A percentile compares a stretch with the other conserved stretches of the same genome.
phyloP scores from a whole-genome alignment of 1,284 basidiomycete species.

The Cystobasidiaceae sp. region DNA sequence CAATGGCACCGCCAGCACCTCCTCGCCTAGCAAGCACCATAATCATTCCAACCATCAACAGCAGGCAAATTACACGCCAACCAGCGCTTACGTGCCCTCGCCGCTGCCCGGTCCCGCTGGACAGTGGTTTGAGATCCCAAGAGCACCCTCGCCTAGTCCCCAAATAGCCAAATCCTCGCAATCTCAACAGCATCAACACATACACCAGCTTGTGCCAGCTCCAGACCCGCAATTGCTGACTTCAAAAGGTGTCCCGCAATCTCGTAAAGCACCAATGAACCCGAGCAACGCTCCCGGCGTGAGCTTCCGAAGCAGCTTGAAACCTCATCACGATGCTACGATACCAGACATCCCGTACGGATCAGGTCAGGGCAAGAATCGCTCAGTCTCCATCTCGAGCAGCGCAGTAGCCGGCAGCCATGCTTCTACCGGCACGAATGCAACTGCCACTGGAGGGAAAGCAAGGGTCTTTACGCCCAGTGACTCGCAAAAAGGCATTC shows the following conservation, averaged over 20 bases:
- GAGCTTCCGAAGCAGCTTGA: slow-evolving; percentile 23
- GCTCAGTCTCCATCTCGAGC: slow-evolving; percentile 14
- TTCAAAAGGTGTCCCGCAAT: slow-evolving; percentile 16
- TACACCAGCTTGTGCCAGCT: not conserved
- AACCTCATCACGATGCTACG: slow-evolving; percentile 1
- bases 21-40: not conserved
- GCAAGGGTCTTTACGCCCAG: slow-evolving; percentile 26
- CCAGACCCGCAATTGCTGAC: not conserved
- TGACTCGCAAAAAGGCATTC: slow-evolving; percentile 25
- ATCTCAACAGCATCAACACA: not conserved
- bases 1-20: not conserved
- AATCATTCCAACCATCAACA: not conserved
- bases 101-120: slow-evolving; percentile 12
- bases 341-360: slow-evolving; percentile 30
- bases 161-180: not conserved
- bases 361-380: slow-evolving; percentile 8
- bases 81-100: slow-evolving; percentile 2
- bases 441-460: not conserved
- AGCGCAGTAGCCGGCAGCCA: not conserved
- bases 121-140: not conserved
- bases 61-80: slow-evolving; percentile 4
- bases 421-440: not conserved
- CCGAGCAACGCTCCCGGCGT: slow-evolving; percentile 25
- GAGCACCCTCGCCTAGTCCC: not conserved
- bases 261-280: slow-evolving; percentile 9